Evolutionary conservation across 768 basidiomycete genomes (phyloP), one percentile per base, ranked within the genome.

Genomic region (Boletus reticuloceps): DNA sequence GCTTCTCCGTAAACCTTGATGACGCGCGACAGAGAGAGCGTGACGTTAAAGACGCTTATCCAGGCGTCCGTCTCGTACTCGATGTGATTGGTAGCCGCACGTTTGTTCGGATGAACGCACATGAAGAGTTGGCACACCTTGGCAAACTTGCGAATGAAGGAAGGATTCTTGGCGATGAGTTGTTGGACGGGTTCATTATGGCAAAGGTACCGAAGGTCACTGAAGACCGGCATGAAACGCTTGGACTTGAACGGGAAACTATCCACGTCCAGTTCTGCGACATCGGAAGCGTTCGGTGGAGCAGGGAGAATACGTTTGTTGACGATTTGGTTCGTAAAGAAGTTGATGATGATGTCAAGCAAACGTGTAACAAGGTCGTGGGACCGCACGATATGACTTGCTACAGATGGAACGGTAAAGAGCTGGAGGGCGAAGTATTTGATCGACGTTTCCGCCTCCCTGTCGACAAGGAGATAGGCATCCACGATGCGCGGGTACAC

Each of bases 11-110:
- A 91, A 1, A 88, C 87, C 66, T 93, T 91, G 75, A 92, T 91
- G 39, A 93, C 84, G 42, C 93, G 85, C 7, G 90, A 89, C 25
- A 99, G 74, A 34, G 92, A 94, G 11, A 96, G 82, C 7, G 94
- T 94, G 22, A 98, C 89, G 62, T 95, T 94, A 73, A 98, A 98
- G 14, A 97, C 92, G 63, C 88, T 91, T 58, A 97, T 92, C 96
- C 95, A 97, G 19, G 89, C 88, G 60, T 99, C 97, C 31, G 89
- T 89, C 74, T 99, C 97, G 74, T 91, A 99, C 70, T 98, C 96
- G 63, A 99, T 84, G 62, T 98, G 97, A 49, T 77, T 87, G 29
- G 82, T 80, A 6, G 79, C 83, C 19, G 89, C 92, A 17, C 96
- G 83, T 62, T 86, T 85, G 71, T 94, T 94, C 3, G 94, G 88